Conservation (phyloP, 2,329 filamentous ascomycete genomes). For the Epichloe bromicola region DNA sequence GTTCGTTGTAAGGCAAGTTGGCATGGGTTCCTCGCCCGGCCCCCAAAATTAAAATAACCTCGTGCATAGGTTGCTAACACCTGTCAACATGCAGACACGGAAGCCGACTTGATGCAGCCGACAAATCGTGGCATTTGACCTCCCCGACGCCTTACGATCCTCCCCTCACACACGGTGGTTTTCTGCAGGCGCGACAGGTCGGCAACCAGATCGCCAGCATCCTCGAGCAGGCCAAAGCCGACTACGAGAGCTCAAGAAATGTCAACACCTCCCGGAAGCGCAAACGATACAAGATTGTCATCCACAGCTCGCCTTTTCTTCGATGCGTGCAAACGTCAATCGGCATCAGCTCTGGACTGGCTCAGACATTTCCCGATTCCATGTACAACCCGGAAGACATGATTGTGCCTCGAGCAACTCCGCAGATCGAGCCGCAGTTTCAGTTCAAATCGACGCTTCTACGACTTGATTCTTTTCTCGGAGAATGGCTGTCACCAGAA, state of each 20-base stretch:
- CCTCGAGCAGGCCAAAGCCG: conserved; percentile 37
- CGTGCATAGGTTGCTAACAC: background rate
- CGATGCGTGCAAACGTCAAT: conserved; percentile 88
- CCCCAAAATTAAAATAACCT: background rate
- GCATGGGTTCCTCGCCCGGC: background rate
- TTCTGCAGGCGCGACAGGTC: conserved; percentile 72
- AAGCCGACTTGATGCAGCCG: conserved; percentile 82
- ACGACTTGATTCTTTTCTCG: conserved; percentile 81
- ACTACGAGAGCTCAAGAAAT: conserved; percentile 22
- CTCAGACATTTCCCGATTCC: conserved; percentile 34
- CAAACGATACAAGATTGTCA: conserved; percentile 61
- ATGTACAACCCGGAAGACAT: conserved; percentile 20
- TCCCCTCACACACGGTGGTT: conserved; percentile 83
- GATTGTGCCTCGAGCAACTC: conserved; percentile 19
- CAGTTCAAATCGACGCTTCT: conserved; percentile 47
- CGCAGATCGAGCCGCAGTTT: conserved; percentile 11
- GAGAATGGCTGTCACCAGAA: conserved; percentile 87
- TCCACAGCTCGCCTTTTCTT: conserved; percentile 89
- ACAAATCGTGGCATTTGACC: conserved; percentile 88
- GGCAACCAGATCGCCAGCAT: conserved; percentile 75
- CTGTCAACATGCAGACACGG: conserved; percentile 51
- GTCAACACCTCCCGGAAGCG: conserved; percentile 23
- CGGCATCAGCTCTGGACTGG: conserved; percentile 74
- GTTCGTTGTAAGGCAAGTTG: conserved; percentile 29
- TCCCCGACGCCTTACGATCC: conserved; percentile 93